These are phyloP conservation scores for Calocera cornea DNA, from an alignment of 768 basidiomycete genomes.

Conservation along the genomic window DNA sequence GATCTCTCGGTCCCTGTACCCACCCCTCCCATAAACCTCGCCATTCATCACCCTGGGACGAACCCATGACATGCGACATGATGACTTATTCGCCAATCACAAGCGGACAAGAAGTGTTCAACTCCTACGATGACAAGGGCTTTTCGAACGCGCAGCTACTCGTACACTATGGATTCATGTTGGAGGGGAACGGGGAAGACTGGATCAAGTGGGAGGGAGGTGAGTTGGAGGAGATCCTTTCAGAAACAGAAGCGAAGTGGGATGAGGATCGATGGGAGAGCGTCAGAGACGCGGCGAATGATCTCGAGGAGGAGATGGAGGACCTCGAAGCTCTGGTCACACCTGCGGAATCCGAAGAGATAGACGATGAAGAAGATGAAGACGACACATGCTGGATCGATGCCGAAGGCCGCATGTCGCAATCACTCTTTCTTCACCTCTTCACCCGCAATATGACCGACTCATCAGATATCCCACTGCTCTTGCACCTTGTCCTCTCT, in stretches of 20 bases:
- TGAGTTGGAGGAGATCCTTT: not conserved
- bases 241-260: not conserved
- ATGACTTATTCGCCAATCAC: conserved; percentile 42
- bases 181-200: conserved; percentile 63
- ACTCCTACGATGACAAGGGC: conserved; percentile 53
- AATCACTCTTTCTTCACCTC: not conserved
- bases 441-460: not conserved
- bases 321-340: not conserved
- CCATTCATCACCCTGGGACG: not conserved
- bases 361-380: not conserved
- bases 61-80: conserved; percentile 42
- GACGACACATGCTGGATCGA: not conserved
- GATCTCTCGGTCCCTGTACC: conserved; percentile 49
- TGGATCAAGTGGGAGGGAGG: not conserved
- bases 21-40: conserved; percentile 38
- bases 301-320: not conserved
- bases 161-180: conserved; percentile 54
- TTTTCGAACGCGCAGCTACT: conserved; percentile 54
- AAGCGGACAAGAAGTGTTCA: conserved; percentile 49
- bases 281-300: not conserved
- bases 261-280: not conserved
- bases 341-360: not conserved
- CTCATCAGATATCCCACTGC: not conserved
- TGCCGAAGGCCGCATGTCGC: not conserved
- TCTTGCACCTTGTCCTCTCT: not conserved